Conservation (phyloP, 2,329 filamentous ascomycete species). For the Akanthomyces uredinophilus region DNA sequence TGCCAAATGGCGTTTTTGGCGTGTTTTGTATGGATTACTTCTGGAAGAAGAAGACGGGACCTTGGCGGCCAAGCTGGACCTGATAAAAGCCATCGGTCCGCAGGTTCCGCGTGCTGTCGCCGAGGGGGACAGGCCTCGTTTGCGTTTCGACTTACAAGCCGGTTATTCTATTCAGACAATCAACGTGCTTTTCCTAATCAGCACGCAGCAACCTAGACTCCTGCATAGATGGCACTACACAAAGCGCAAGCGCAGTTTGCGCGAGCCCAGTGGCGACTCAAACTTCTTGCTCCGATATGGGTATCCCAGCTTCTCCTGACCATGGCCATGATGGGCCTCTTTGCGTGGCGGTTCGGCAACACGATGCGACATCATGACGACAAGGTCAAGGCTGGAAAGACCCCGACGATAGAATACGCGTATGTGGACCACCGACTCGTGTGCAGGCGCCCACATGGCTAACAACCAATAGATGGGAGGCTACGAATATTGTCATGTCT, state of each 20-base stretch:
- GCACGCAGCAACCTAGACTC: neutral
- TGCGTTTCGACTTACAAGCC: neutral
- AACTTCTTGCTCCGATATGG: constrained; percentile 47
- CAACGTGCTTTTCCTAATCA: neutral
- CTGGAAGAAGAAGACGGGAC: neutral
- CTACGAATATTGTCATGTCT: constrained; percentile 46
- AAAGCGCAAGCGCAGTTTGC: constrained; percentile 49
- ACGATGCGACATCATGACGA: constrained; percentile 41
- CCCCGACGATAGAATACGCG: constrained; percentile 45
- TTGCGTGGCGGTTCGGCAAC: constrained; percentile 47
- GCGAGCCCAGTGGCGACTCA: constrained; percentile 46
- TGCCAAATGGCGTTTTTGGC: neutral
- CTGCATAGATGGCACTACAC: constrained; percentile 34
- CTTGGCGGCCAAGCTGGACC: no score
- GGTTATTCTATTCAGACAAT: neutral
- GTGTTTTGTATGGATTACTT: neutral
- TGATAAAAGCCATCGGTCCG: neutral
- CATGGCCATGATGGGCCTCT: constrained; percentile 44
- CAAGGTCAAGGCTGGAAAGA: constrained; percentile 32
- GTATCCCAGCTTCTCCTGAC: constrained; percentile 41
- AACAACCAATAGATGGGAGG: constrained; percentile 43
- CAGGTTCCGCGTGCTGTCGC: neutral
- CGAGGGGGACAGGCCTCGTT: no score
- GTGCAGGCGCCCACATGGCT: constrained; percentile 5
- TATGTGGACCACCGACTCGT: constrained; percentile 32